Conservation (phyloP, 2,329 filamentous ascomycete genomes). For the Keithomyces neogunnii region DNA sequence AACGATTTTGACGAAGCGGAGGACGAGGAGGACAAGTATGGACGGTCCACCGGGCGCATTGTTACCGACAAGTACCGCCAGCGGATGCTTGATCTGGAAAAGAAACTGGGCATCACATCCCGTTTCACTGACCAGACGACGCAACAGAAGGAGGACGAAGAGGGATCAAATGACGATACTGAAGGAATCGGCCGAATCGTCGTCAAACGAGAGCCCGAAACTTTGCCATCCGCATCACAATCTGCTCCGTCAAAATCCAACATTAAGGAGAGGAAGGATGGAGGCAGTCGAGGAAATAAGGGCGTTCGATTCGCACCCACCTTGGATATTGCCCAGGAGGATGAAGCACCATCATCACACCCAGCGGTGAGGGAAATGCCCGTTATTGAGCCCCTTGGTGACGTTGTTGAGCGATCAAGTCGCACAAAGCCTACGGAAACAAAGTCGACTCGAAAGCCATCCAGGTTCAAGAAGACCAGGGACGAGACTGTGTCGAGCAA, state of each 20-base stretch:
- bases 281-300: constrained; percentile 41
- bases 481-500: constrained; percentile 10
- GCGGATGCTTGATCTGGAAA: constrained; percentile 80
- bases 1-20: constrained; percentile 50
- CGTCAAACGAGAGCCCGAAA: constrained; percentile 27
- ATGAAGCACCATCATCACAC: constrained; percentile 10
- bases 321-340: constrained; percentile 57
- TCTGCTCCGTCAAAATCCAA: constrained; percentile 22
- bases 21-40: constrained; percentile 68
- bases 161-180: constrained; percentile 25
- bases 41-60: constrained; percentile 58
- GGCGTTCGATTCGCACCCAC: constrained; percentile 72
- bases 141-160: constrained; percentile 29
- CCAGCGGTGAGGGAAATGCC: constrained; percentile 18
- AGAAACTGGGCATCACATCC: constrained; percentile 56
- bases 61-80: constrained; percentile 67
- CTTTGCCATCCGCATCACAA: constrained; percentile 12
- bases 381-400: constrained; percentile 39
- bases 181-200: constrained; percentile 50
- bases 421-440: constrained; percentile 14
- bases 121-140: constrained; percentile 48
- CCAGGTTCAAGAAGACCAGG: constrained; percentile 42
- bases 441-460: constrained; percentile 33
- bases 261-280: constrained; percentile 20
- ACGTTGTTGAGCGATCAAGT: constrained; percentile 41